Conservation (phyloP, 2,329 filamentous ascomycete genomes). For the Apiospora pterosperma region DNA sequence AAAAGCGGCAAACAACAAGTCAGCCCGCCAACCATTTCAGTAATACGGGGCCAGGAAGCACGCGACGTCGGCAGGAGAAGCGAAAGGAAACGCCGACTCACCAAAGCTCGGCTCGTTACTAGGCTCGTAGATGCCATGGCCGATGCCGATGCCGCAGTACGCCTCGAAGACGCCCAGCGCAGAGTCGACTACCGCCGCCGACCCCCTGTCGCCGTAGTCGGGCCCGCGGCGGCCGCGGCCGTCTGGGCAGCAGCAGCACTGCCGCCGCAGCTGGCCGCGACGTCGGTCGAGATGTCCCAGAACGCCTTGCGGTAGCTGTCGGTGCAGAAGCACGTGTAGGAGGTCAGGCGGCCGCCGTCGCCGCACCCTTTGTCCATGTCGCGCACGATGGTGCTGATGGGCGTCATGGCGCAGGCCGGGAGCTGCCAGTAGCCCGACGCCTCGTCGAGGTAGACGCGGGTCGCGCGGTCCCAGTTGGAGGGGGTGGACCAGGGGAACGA, state of each 20-base stretch:
- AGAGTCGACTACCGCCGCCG: not conserved
- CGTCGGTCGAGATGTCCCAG: not conserved
- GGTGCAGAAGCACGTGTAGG: not conserved
- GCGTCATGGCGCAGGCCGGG: not conserved
- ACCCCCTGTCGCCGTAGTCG: not conserved
- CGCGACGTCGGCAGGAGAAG: no score
- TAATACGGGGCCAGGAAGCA: no score
- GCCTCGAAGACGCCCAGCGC: not conserved
- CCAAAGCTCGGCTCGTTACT: conserved; percentile 22
- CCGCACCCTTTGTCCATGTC: not conserved
- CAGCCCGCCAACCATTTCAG: no score
- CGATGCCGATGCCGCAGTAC: not conserved
- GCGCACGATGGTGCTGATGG: not conserved
- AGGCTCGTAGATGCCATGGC: not conserved
- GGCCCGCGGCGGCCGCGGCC: not conserved
- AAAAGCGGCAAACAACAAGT: no score
- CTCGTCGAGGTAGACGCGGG: not conserved
- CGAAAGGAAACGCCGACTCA: no score
- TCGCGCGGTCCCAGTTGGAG: not conserved
- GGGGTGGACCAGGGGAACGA: not conserved
- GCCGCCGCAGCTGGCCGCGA: not conserved
- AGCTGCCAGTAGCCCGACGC: not conserved
- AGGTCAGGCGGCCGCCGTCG: not conserved
- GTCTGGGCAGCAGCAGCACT: not conserved
- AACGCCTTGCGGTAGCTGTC: not conserved